Evolutionary conservation across 1,139 yeast species (phyloP), one percentile per base, ranked within the genome.

Genomic region (Yamadazyma diddensiae): DNA sequence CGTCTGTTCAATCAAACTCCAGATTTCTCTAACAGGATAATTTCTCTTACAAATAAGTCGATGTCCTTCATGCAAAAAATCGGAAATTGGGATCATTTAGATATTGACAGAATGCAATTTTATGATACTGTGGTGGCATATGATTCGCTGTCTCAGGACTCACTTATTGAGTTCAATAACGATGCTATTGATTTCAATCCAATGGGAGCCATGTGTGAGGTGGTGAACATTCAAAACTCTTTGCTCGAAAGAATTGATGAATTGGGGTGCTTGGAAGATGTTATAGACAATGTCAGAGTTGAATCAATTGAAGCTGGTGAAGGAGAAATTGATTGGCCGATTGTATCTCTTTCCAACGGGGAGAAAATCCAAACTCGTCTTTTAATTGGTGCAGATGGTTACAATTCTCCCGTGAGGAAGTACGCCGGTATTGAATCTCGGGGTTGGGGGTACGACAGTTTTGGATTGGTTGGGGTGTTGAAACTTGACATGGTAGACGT

Each of bases 301-400:
- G 51, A 51, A 9, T 62, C 56, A 5, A 35, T 37, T n/a, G 46
- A 41, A 12, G 39, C 42, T 3, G 42, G 43, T 18, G 27, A 29
- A 10, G 32, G 30, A 13, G 16, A 51, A 6, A 52, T 63, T 27
- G 77, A 77, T 32, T 87, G 96, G 95, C 97, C 97, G 1, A 55
- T 79, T 5, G 79, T 92, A 3, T 69, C 73, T 16, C 65, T 92
- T 14, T 77, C 78, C 15, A 73, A 77, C 40, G 97, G 96, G 1
- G 72, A 73, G 11, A 46, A 53, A 11, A 63, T 82, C 30, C 76
- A 76, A 47, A 74, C 97, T 0, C 67, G 97, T 38, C 65, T 92
- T 15, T 66, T 92, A 22, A 78, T 90, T 10, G 99, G 99, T 7
- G 95, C 97, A 14, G 98, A 92, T 55, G 99, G 99, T 0, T 87